A percentile compares a stretch with the other conserved stretches of the same genome.
Conservation (phyloP, 306 rosid species). For the Sesbania bispinosa region DNA sequence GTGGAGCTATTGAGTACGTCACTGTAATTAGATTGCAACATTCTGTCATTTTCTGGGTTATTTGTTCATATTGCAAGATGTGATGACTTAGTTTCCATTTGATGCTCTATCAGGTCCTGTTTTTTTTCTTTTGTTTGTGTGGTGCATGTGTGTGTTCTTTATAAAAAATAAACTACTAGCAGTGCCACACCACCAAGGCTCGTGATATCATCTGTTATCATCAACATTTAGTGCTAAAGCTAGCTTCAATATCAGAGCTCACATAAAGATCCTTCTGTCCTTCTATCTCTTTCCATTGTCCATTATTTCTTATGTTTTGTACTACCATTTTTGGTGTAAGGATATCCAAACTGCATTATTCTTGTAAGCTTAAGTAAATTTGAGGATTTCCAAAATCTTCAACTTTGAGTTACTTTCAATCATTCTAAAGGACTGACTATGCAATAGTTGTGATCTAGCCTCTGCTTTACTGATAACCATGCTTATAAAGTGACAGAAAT, state of each 20-base stretch:
- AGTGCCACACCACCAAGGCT: background rate
- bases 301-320: background rate
- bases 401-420: background rate
- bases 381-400: constrained; percentile 7
- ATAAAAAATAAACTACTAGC: constrained; percentile 15
- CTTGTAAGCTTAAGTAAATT: background rate
- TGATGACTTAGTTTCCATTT: background rate
- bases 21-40: constrained; percentile 3
- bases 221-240: constrained; percentile 9
- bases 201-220: background rate
- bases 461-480: background rate
- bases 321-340: background rate
- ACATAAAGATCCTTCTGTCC: background rate
- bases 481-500: constrained; percentile 4
- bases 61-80: background rate
- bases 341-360: background rate
- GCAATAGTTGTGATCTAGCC: background rate
- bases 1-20: constrained; percentile 92
- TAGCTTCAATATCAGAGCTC: constrained; percentile 5
- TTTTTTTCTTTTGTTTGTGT: background rate
- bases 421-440: background rate
- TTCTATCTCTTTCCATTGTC: background rate
- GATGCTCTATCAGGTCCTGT: background rate
- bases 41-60: background rate
- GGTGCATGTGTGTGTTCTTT: background rate